Evolutionary conservation across 352 stramenopile genomes (phyloP), one percentile per base, ranked within the genome.

Genomic region (Ochromonadaceae sp.): DNA sequence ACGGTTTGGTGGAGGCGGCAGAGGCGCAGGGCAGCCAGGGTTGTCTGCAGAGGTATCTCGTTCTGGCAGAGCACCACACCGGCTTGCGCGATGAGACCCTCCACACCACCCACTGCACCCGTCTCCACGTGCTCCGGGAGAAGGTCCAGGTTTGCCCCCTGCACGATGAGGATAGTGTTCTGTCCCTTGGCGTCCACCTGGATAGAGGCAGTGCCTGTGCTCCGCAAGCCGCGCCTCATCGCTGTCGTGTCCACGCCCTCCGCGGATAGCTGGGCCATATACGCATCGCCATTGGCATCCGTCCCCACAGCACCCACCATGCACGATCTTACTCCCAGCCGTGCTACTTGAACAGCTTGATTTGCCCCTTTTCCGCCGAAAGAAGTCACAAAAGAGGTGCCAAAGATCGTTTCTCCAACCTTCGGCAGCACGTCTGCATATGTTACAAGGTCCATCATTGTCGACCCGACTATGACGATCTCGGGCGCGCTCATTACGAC

Each of bases 281-380:
- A 60, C 9, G 30, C 31, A 26, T 52, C 36, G 12, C 52, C 52
- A 5, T 52, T 32, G 20, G 28, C 28, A 46, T 60, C 52, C 17
- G 7, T 4, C 7, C 52, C 52, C 44, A 60, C 52, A 7, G 7
- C 34, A 32, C 10, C 52, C 44, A 12, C 25, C 4, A 60, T 14
- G 4, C 10, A 7, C 5, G 34, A 34, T 12, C 7, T 20, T 9
- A 22, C 9, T 32, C 30, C 34, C 20, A 60, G 48, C 7, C 52
- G 9, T 15, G 2, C 4, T 12, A 20, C 22, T 22, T 48, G 28
- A 46, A 60, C 52, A 22, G 52, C 52, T 30, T 60, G 52, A 60
- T 60, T 60, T 30, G 52, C 52, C 15, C 52, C 52, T 30, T 60
- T 60, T 7, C 52, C 52, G 26, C 52, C 52, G 25, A 32, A 60